Base-by-base conservation (phyloP, 1,139 yeast genomes). In the Entelexis paramagnoliae region DNA sequence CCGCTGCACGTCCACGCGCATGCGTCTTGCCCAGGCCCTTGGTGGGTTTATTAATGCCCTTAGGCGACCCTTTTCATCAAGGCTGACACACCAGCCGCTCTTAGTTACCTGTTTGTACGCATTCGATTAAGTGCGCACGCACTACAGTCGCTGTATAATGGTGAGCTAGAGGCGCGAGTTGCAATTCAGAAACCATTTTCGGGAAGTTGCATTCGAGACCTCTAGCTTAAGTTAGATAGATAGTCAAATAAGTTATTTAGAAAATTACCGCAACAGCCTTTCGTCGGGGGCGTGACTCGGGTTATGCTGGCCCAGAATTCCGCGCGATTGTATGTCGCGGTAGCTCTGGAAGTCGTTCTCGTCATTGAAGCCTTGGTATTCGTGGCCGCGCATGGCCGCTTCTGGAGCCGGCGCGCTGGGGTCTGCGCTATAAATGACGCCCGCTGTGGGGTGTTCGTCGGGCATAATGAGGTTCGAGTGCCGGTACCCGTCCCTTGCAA, bases 401-500 rank as follows among this genome's bases (percentile, higher is more conserved):
- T 30, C 24, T 3, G 46, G 46, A 4, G 36, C 36, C 8, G 36
- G 36, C 7, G 43, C 39, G 17, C 19, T 48, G 7, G 52, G 41
- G 42, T 46, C 47, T 11, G 47, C 40, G n/a, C 19, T 35, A 6
- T 35, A 26, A 10, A 45, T 34, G 2, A 40, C 53, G 4, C 54
- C 55, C 11, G 48, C 48, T 8, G 60, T 52, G 8, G 28, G 36
- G 14, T 19, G 28, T 13, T 42, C 46, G n/a, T 42, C 6, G 5
- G 46, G 46, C 30, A 30, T 4, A 22, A 42, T 16, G 11, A 42
- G 13, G 29, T 32, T 30, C 4, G 47, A 44, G 42, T 55, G 60
- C 10, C 60, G 51, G 51, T 56, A 58, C n/a, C 69, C 70, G 47
- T 65, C 84, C 78, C 87, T 78, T 3, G 93, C 96, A 17, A 93